These are phyloP conservation scores for Sparassis latifolia DNA, from an alignment of 1,284 basidiomycete species.

Conservation along the genomic window DNA sequence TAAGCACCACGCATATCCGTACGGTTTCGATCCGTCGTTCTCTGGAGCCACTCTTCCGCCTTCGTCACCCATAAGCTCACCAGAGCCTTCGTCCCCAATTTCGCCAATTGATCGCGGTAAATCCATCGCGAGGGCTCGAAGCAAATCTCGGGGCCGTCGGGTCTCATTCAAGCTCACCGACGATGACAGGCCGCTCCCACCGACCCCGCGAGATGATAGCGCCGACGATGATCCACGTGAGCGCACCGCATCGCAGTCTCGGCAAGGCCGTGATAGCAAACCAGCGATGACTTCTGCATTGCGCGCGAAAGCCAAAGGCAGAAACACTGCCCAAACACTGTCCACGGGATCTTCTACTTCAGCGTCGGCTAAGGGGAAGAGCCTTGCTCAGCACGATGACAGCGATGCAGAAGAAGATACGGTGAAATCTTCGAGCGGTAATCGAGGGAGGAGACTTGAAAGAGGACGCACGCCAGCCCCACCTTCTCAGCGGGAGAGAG, in stretches of 20 bases:
- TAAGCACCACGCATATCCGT: constrained; percentile 27
- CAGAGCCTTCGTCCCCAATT: constrained; percentile 3
- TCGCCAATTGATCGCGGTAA: constrained; percentile 8
- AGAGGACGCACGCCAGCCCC: constrained; percentile 23
- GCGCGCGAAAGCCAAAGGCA: not conserved
- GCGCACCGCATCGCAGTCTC: not conserved
- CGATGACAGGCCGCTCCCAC: constrained; percentile 14
- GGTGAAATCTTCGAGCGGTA: constrained; percentile 1
- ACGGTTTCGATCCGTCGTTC: constrained; percentile 33
- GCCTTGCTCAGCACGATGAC: constrained; percentile 8
- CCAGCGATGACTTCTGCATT: not conserved
- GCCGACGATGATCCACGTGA: constrained; percentile 1
- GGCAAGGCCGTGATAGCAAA: not conserved
- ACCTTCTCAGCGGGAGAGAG: constrained; percentile 15
- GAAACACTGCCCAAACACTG: too few relatives aligned
- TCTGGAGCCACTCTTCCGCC: constrained; percentile 41
- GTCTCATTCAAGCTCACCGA: constrained; percentile 28
- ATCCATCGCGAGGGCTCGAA: constrained; percentile 14
- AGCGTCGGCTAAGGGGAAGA: constrained; percentile 10
- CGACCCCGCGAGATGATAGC: constrained; percentile 4
- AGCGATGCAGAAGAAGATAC: constrained; percentile 7
- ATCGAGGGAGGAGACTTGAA: constrained; percentile 8
- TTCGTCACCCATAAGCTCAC: constrained; percentile 32
- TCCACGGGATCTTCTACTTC: not conserved
- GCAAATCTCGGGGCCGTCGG: constrained; percentile 21